Evolutionary conservation across 345 rosid species (phyloP), one percentile per base, ranked within the genome.

Genomic region (Microcos paniculata): DNA sequence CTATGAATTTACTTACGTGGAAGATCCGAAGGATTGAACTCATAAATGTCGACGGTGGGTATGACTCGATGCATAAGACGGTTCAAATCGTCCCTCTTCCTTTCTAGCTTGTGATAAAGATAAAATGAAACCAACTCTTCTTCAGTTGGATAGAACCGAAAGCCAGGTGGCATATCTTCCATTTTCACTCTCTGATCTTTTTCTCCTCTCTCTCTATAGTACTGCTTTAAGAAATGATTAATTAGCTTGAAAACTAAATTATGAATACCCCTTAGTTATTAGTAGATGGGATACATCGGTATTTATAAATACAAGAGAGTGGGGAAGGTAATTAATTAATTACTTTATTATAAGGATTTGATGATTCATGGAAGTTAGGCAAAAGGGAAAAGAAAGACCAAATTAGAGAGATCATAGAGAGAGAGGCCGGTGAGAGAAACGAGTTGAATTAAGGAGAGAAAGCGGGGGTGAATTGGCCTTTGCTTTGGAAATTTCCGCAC

Each of bases 121-220:
- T 90, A 88, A 57, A 85, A 88, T 5, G 84, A 67, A n/a, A 90
- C 72, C 58, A 88, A 52, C 73, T 88, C 94, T 26, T 67, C 86
- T 71, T 90, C 90, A 0, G 90, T 90, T 1, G 94, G 91, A 73
- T 80, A 90, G 66, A 90, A 90, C 4, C 89, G 82, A 80, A 79
- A 87, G 16, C 92, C 85, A 8, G 87, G 89, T 7, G 87, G 80
- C 71, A 77, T 45, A 76, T 81, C 79, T 63, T 79, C 79, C 48
- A 62, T 80, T 84, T 64, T 43, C 12, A 15, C 33, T 26, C 33
- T n/a, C n/a, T n/a, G n/a, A n/a, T n/a, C n/a, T 35, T 35, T 1
- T 35, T 35, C 40, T 35, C 40, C 6, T 7, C 40, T 35, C 40
- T 35, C 38, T 35, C 40, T 35, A n/a, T n/a, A n/a, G n/a, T n/a